Conservation (phyloP, 495 filamentous ascomycete genomes). For the Podospora anserina region DNA sequence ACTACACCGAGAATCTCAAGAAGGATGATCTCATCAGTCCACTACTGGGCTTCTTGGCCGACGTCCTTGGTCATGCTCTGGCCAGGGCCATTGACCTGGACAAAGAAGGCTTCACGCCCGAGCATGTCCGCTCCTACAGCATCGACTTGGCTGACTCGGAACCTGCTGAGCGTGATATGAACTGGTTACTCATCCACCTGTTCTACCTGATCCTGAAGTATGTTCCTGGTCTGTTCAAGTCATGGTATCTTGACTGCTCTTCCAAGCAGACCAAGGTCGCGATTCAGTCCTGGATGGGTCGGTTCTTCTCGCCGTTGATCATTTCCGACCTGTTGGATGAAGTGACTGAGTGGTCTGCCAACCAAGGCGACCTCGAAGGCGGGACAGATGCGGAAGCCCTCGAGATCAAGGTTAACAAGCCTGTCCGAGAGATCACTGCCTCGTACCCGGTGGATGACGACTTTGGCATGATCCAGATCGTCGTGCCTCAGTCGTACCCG, state of each 20-base stretch:
- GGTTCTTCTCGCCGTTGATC: slow-evolving; percentile 78
- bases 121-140: slow-evolving; percentile 68
- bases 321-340: slow-evolving; percentile 67
- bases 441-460: slow-evolving; percentile 86
- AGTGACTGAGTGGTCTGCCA: slow-evolving; percentile 66
- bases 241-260: slow-evolving; percentile 78
- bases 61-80: slow-evolving; percentile 71
- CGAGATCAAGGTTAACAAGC: slow-evolving; percentile 64
- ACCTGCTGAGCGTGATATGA: slow-evolving; percentile 60
- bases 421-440: slow-evolving; percentile 71
- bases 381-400: slow-evolving; percentile 68
- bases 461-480: slow-evolving; percentile 70
- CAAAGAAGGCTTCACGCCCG: slow-evolving; percentile 44
- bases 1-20: slow-evolving; percentile 75
- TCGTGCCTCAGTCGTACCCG: slow-evolving; percentile 76
- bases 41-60: slow-evolving; percentile 73
- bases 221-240: slow-evolving; percentile 71
- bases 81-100: slow-evolving; percentile 61
- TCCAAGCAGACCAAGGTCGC: slow-evolving; percentile 72
- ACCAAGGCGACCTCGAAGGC: slow-evolving; percentile 42
- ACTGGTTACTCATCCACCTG: slow-evolving; percentile 81
- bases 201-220: slow-evolving; percentile 78
- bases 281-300: slow-evolving; percentile 77
- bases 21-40: slow-evolving; percentile 64
- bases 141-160: slow-evolving; percentile 54